Evolutionary conservation across 2,329 filamentous ascomycete genomes (phyloP).

Genomic region (Penicillium sp.): DNA sequence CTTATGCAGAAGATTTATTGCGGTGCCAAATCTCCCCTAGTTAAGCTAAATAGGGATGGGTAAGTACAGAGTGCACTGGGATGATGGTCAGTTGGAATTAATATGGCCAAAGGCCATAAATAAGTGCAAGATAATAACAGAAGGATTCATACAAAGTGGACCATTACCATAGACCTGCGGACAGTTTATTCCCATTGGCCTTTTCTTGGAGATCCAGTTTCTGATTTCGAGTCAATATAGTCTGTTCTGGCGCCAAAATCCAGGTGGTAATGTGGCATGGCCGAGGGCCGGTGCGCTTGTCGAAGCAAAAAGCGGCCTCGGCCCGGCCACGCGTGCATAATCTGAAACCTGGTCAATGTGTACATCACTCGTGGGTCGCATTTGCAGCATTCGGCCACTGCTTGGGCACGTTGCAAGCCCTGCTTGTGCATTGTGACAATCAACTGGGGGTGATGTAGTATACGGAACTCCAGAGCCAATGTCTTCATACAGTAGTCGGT

Average conservation of each 20-base stretch:
- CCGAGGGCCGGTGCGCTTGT: background rate
- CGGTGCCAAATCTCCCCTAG: too few species aligned
- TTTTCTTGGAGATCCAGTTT: background rate
- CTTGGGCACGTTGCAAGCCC: background rate
- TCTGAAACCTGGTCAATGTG: background rate
- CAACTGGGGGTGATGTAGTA: background rate
- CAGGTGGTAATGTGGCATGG: background rate
- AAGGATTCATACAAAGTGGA: too few species aligned
- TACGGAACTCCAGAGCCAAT: background rate
- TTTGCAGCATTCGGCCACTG: background rate
- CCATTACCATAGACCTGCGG: too few species aligned
- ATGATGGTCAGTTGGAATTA: too few species aligned
- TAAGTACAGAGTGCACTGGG: too few species aligned
- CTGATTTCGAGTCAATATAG: background rate
- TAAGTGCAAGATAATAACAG: too few species aligned
- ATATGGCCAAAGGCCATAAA: too few species aligned
- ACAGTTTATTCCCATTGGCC: background rate
- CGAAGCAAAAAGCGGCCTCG: background rate
- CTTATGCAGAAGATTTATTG: too few species aligned
- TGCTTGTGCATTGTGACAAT: background rate
- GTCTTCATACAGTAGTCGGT: background rate
- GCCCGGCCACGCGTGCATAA: background rate
- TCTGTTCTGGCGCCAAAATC: constrained; percentile 23
- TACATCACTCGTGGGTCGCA: background rate
- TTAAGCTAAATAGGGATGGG: too few species aligned